Evolutionary conservation across 768 basidiomycete species (phyloP).

Genomic region (Tulasnella sp.): DNA sequence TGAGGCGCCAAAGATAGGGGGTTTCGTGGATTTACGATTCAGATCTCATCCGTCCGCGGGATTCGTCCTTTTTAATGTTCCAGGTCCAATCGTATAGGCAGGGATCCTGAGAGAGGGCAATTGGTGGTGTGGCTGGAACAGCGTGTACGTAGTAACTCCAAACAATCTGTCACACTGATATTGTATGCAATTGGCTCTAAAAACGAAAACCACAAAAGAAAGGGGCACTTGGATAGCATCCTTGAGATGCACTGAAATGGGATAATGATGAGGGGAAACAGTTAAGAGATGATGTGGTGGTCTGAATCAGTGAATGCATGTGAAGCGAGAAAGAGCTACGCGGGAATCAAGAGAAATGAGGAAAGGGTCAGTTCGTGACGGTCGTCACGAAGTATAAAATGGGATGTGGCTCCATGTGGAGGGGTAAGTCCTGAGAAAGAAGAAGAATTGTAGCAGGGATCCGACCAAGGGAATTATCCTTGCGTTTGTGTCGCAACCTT

Average conservation of each 20-base stretch:
- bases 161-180: too few relatives aligned
- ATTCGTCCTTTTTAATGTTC: too few relatives aligned
- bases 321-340: not conserved
- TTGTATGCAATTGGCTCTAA: too few relatives aligned
- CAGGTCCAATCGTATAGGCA: too few relatives aligned
- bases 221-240: not conserved
- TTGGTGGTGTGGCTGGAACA: too few relatives aligned
- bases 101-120: too few relatives aligned
- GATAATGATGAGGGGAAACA: constrained; percentile 5
- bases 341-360: not conserved
- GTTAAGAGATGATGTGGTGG: not conserved
- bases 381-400: too few relatives aligned
- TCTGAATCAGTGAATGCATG: not conserved
- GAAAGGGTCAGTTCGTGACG: not conserved
- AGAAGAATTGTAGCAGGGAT: not conserved
- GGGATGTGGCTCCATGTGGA: not conserved
- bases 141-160: too few relatives aligned
- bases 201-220: too few relatives aligned
- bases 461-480: not conserved
- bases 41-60: too few relatives aligned
- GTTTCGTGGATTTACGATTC: too few relatives aligned
- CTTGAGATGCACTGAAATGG: constrained; percentile 9
- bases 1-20: too few relatives aligned
- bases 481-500: not conserved
- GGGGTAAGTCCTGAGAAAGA: not conserved